These are phyloP conservation scores for Rhodotorula paludigena DNA, from an alignment of 768 basidiomycete species.

Conservation along the genomic window DNA sequence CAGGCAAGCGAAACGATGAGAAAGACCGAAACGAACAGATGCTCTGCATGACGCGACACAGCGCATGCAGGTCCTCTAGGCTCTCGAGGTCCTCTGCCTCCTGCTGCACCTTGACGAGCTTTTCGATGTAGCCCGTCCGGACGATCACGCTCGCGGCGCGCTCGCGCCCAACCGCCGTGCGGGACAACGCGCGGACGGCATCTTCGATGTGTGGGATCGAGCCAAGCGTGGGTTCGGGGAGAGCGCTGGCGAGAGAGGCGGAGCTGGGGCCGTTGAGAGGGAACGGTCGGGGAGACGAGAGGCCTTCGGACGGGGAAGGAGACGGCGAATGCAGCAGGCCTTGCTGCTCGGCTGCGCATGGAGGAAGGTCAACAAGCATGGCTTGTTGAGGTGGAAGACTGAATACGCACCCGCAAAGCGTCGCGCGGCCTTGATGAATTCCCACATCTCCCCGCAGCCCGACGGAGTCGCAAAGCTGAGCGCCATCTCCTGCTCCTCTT, in stretches of 20 bases:
- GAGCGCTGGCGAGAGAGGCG: conserved; percentile 45
- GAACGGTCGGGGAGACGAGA: conserved; percentile 21
- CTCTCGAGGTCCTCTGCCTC: conserved; percentile 91
- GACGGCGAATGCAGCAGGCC: conserved; percentile 25
- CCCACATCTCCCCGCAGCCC: conserved; percentile 95
- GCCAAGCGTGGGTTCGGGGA: conserved; percentile 70
- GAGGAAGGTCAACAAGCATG: background rate
- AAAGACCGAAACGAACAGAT: conserved; percentile 63
- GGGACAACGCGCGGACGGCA: conserved; percentile 65
- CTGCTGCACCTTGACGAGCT: conserved; percentile 73
- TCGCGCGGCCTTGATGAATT: conserved; percentile 60
- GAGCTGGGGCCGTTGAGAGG: background rate
- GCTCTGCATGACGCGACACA: conserved; percentile 88
- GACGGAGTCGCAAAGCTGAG: conserved; percentile 94
- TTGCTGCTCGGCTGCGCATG: conserved; percentile 20
- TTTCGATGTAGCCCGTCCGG: conserved; percentile 75
- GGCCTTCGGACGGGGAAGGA: conserved; percentile 14
- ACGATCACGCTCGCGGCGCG: conserved; percentile 26
- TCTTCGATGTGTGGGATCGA: conserved; percentile 73
- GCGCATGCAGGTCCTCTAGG: conserved; percentile 78
- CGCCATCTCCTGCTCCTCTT: conserved; percentile 81
- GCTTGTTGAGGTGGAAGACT: background rate
- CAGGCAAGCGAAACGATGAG: background rate
- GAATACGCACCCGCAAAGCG: conserved; percentile 18
- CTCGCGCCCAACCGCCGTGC: conserved; percentile 29